phyloP scores from a whole-genome alignment of 495 filamentous ascomycete genomes.

The Annulohypoxylon stygium region DNA sequence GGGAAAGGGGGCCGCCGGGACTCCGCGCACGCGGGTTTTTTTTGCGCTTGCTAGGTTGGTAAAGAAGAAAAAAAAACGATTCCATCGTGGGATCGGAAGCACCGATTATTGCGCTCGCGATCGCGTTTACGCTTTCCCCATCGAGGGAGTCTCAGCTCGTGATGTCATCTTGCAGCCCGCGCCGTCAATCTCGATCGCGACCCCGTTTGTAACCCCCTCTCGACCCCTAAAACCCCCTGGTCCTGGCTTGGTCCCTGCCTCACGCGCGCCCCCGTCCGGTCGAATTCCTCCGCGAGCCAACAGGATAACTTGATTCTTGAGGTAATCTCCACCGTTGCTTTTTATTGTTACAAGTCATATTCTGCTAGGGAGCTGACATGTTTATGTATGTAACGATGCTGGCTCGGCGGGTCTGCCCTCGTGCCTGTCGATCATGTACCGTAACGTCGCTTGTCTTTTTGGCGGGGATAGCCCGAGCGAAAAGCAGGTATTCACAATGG shows the following conservation, averaged over 20 bases:
- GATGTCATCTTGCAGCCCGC: constrained; percentile 41
- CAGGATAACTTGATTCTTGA: not conserved
- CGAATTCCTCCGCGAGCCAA: constrained; percentile 29
- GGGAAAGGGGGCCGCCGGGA: constrained; percentile 22
- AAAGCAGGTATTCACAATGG: not conserved
- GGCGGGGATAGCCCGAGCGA: not conserved
- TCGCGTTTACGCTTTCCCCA: not conserved
- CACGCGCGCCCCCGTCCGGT: constrained; percentile 9
- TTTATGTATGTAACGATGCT: constrained; percentile 13
- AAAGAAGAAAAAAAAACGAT: not conserved
- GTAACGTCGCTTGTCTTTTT: not conserved
- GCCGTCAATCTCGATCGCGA: constrained; percentile 19
- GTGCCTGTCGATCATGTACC: constrained; percentile 40
- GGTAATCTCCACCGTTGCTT: not conserved
- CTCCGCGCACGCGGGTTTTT: constrained; percentile 11
- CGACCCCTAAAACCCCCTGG: not conserved
- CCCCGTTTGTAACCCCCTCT: not conserved
- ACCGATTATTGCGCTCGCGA: constrained; percentile 4
- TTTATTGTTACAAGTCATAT: constrained; percentile 25
- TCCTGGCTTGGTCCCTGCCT: constrained; percentile 15
- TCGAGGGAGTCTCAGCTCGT: not conserved
- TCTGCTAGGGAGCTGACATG: constrained; percentile 7
- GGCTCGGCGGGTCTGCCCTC: constrained; percentile 25
- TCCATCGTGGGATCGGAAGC: constrained; percentile 18
- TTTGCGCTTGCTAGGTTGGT: not conserved